Conservation (phyloP, 1,284 basidiomycete genomes). For the Sporisorium sorghi region DNA sequence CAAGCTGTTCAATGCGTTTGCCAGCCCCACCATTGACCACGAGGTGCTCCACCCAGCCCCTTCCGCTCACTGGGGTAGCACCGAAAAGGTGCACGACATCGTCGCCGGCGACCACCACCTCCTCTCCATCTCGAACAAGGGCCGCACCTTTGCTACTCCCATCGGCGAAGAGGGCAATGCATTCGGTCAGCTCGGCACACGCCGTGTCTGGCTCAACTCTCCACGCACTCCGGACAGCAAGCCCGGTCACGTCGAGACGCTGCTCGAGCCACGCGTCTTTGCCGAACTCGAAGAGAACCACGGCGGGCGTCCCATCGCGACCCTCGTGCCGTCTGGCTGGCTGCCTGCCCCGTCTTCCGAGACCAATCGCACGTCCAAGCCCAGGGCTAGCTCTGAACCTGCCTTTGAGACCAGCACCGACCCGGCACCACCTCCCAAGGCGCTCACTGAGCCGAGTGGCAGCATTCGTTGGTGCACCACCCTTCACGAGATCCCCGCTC, state of each 20-base stretch:
- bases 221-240: constrained; percentile 71
- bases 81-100: constrained; percentile 57
- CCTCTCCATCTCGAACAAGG: constrained; percentile 83
- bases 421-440: constrained; percentile 39
- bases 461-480: constrained; percentile 78
- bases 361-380: constrained; percentile 29
- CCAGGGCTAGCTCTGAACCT: constrained; percentile 18
- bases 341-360: constrained; percentile 67
- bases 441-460: constrained; percentile 67
- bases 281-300: constrained; percentile 61
- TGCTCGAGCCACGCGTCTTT: constrained; percentile 59
- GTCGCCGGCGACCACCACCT: constrained; percentile 79
- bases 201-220: constrained; percentile 71
- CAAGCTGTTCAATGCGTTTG: constrained; percentile 52
- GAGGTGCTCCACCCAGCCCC: constrained; percentile 49
- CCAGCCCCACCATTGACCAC: constrained; percentile 49
- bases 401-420: constrained; percentile 49
- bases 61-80: constrained; percentile 35
- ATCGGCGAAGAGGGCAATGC: constrained; percentile 82
- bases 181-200: constrained; percentile 82
- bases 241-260: constrained; percentile 71
- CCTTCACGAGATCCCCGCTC: constrained; percentile 83
- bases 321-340: constrained; percentile 38
- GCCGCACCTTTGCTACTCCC: constrained; percentile 84
- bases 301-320: constrained; percentile 69